These are phyloP conservation scores for Diatrype stigma DNA, from an alignment of 2,329 filamentous ascomycete genomes.

Conservation along the genomic window DNA sequence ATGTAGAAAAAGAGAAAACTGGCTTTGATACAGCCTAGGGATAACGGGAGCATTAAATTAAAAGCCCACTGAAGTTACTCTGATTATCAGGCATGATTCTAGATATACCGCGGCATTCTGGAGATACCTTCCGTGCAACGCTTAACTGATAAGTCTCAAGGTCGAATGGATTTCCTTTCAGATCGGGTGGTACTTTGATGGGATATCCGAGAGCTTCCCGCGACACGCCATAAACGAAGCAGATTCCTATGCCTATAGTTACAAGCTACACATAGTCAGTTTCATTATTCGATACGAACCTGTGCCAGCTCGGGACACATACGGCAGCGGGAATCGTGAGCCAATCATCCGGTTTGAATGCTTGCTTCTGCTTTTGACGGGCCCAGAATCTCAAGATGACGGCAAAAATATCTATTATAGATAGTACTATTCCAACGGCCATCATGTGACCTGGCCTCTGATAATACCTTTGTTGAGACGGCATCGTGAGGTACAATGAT, in stretches of 20 bases:
- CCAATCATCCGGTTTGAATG: slow-evolving; percentile 17
- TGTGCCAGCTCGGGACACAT: not conserved
- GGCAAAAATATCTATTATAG: slow-evolving; percentile 12
- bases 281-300: not conserved
- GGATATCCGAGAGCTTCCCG: slow-evolving; percentile 8
- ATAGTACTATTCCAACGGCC: slow-evolving; percentile 7
- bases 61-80: slow-evolving; percentile 17
- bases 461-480: not conserved
- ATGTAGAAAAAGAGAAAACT: slow-evolving; percentile 20
- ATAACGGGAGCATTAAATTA: slow-evolving; percentile 14
- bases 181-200: slow-evolving; percentile 7
- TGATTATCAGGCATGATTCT: not conserved
- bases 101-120: not conserved
- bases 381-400: slow-evolving; percentile 15
- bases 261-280: slow-evolving; percentile 7
- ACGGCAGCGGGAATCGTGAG: slow-evolving; percentile 19
- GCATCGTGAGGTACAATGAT: not conserved
- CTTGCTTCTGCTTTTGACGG: slow-evolving; percentile 10
- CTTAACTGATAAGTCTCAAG: slow-evolving; percentile 9
- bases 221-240: slow-evolving; percentile 9
- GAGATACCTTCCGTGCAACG: slow-evolving; percentile 7
- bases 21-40: slow-evolving; percentile 14
- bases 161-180: not conserved
- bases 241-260: slow-evolving; percentile 10
- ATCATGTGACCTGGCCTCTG: slow-evolving; percentile 9